These are phyloP conservation scores for Pelargonium citronellum DNA, from an alignment of 441 rosid genomes.

Conservation along the genomic window DNA sequence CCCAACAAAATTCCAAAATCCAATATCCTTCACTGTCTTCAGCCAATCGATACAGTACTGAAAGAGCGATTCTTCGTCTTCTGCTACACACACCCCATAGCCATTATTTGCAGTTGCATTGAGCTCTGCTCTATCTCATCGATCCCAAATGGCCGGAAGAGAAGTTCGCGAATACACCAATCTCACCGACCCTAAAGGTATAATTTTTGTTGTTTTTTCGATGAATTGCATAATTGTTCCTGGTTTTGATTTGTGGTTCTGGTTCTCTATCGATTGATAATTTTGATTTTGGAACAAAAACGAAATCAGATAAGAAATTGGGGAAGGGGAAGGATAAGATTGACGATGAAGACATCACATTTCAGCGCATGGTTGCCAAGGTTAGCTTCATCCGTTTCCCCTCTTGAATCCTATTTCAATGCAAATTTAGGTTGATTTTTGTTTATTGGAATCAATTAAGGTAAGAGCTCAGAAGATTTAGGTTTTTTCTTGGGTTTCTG, in stretches of 20 bases:
- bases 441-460: no score
- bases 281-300: background rate
- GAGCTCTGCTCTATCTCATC: no score
- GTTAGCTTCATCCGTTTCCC: conserved; percentile 61
- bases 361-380: conserved; percentile 99
- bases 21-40: no score
- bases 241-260: background rate
- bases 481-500: no score
- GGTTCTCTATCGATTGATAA: background rate
- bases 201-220: background rate
- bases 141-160: conserved; percentile 49
- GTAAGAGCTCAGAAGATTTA: no score
- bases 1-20: no score
- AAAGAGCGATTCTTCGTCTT: no score
- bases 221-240: background rate
- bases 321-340: conserved; percentile 82
- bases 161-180: conserved; percentile 92
- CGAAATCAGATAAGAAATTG: conserved; percentile 57
- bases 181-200: conserved; percentile 85
- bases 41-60: no score
- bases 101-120: no score
- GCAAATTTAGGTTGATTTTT: background rate
- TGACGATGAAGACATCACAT: conserved; percentile 93
- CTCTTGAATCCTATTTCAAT: background rate
- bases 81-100: no score